Evolutionary conservation across 2,329 filamentous ascomycete species (phyloP), one percentile per base, ranked within the genome.

Genomic region (Pseudocercospora fijiensis): DNA sequence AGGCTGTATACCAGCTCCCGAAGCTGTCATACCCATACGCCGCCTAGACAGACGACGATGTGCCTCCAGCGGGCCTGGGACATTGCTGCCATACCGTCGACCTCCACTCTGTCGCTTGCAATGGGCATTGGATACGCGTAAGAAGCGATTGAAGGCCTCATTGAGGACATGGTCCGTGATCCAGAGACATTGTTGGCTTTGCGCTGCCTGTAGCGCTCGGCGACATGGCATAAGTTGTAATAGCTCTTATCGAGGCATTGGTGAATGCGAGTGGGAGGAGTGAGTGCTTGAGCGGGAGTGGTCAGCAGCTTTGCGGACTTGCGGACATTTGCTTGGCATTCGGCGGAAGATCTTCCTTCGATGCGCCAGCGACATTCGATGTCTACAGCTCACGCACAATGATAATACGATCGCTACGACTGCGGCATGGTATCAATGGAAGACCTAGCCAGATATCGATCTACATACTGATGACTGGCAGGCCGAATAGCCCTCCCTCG

Each of bases 31-130:
- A 58, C 79, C 84, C 77, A 87, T 86, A 59, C 82, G 80, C 60
- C 86, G 79, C 74, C 81, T 86, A 2, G 84, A 78, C 52, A 82
- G 77, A 58, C 86, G 79, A 71, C 81, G 80, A 65, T 83, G 81
- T 52, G 86, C 85, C 75, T 88, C 86, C 77, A 88, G 77, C 71
- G 86, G 86, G 2, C 86, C 86, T 10, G 86, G 86, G 2, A 86
- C 83, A 67, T 81, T 81, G 78, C 85, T 87, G 68, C 84, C 85
- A 81, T 85, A 78, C 66, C 85, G 82, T 71, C 76, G 63, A 16
- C 61, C 65, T 18, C 55, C 27, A n/a, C 24, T 58, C 16, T 43
- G 28, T 18, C 75, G 67, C 80, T 33, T 58, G 43, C 47, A 60
- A 30, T 64, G 49, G 49, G 66, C 45, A 51, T 67, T 64, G 27